Conservation (phyloP, 2,329 filamentous ascomycete genomes). For the Paecilomyces variotii region DNA sequence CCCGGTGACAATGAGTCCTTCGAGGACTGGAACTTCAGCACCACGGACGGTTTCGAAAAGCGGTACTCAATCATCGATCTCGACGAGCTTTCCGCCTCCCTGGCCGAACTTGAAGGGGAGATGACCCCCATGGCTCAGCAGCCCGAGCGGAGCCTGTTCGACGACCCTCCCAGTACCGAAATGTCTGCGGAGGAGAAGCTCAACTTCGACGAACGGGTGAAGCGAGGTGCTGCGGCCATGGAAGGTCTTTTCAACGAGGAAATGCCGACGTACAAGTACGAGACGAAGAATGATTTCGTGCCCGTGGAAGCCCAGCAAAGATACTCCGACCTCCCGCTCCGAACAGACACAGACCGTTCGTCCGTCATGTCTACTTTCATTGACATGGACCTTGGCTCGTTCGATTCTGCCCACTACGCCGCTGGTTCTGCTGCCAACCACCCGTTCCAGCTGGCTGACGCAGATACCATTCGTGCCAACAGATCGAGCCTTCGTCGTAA, state of each 20-base stretch:
- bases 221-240: slow-evolving; percentile 48
- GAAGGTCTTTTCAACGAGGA: slow-evolving; percentile 51
- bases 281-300: slow-evolving; percentile 44
- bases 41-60: slow-evolving; percentile 53
- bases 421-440: slow-evolving; percentile 45
- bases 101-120: slow-evolving; percentile 37
- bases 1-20: slow-evolving; percentile 36
- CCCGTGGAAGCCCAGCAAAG: slow-evolving; percentile 36
- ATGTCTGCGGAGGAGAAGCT: slow-evolving; percentile 39
- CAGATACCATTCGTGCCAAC: slow-evolving; percentile 50
- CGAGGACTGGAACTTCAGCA: slow-evolving; percentile 59
- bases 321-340: slow-evolving; percentile 47
- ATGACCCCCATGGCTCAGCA: slow-evolving; percentile 22
- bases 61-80: slow-evolving; percentile 41
- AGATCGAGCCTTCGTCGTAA: slow-evolving; percentile 41
- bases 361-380: slow-evolving; percentile 42
- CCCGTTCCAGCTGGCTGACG: slow-evolving; percentile 43
- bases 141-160: slow-evolving; percentile 17
- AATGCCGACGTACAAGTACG: slow-evolving; percentile 51
- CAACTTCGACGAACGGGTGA: slow-evolving; percentile 50
- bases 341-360: slow-evolving; percentile 38
- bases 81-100: slow-evolving; percentile 39
- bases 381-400: slow-evolving; percentile 51
- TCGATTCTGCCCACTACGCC: slow-evolving; percentile 43
- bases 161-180: slow-evolving; percentile 23